These are phyloP conservation scores for Plicaturopsis crispa DNA, from an alignment of 768 basidiomycete genomes.

Conservation along the genomic window DNA sequence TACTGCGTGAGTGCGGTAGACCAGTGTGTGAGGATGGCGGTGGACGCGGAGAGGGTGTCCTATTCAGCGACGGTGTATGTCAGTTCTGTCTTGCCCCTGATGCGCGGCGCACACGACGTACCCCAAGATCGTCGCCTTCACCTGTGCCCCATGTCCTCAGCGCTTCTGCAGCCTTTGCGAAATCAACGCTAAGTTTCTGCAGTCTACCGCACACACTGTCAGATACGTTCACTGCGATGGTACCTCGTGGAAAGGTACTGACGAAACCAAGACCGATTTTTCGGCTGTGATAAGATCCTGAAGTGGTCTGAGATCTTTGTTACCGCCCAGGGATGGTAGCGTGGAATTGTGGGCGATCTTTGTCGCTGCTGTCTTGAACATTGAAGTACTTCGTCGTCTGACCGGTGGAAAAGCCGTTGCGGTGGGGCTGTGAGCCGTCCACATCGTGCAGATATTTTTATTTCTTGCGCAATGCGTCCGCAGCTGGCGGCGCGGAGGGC, in stretches of 20 bases:
- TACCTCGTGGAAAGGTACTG: constrained; percentile 18
- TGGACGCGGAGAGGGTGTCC: constrained; percentile 72
- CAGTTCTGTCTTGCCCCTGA: no score
- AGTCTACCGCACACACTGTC: no score
- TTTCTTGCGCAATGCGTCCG: no score
- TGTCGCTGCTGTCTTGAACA: constrained; percentile 75
- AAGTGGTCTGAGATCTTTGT: constrained; percentile 71
- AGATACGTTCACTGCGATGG: background rate
- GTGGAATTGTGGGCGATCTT: constrained; percentile 89
- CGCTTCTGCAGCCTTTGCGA: constrained; percentile 64
- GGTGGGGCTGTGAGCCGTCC: no score
- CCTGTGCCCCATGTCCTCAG: constrained; percentile 66
- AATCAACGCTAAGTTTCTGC: constrained; percentile 59
- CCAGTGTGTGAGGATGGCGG: constrained; percentile 59
- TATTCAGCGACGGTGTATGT: no score
- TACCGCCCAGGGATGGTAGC: constrained; percentile 60
- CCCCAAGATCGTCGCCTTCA: constrained; percentile 79
- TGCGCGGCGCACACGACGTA: constrained; percentile 35
- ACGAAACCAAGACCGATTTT: constrained; percentile 76
- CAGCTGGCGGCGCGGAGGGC: no score
- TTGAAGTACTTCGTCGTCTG: constrained; percentile 21
- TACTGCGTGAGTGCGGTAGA: constrained; percentile 61
- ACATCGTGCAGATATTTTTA: no score
- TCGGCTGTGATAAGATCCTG: constrained; percentile 89
- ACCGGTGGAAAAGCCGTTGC: no score